Evolutionary conservation across 148 eudicot genomes (phyloP).

Genomic region (Dianthus caryophyllus): DNA sequence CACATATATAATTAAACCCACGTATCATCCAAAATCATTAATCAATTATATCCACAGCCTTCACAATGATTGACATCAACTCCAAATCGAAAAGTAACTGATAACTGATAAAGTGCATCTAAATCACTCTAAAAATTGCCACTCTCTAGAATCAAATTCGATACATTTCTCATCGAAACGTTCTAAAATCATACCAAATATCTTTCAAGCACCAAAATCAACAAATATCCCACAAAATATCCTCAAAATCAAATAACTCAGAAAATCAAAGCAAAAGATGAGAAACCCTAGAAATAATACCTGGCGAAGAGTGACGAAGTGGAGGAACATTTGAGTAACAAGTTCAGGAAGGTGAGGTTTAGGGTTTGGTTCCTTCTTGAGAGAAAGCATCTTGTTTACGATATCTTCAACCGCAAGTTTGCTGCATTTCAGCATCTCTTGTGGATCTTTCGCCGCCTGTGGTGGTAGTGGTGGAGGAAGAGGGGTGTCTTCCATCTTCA

Average conservation of each 20-base stretch:
- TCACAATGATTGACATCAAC: too few species aligned
- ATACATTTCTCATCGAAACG: too few species aligned
- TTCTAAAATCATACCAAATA: neutral
- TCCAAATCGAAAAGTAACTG: too few species aligned
- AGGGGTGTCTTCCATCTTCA: conserved; percentile 25
- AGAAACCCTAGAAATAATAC: conserved; percentile 30
- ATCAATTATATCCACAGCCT: too few species aligned
- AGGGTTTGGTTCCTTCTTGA: conserved; percentile 45
- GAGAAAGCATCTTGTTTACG: conserved; percentile 64
- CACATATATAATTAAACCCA: too few species aligned
- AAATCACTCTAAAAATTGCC: too few species aligned
- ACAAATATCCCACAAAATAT: neutral
- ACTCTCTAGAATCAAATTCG: too few species aligned
- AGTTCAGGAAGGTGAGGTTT: conserved; percentile 65
- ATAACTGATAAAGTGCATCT: too few species aligned
- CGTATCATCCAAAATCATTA: too few species aligned
- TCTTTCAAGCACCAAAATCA: neutral
- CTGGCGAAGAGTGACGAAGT: conserved; percentile 88
- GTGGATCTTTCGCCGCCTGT: conserved; percentile 28
- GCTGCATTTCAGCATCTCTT: conserved; percentile 55
- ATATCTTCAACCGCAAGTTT: conserved; percentile 59
- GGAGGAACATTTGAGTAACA: conserved; percentile 70
- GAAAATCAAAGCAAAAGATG: neutral
- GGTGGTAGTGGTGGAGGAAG: neutral
- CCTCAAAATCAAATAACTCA: neutral